Percentiles rank a stretch among this genome's conserved stretches.
These are phyloP conservation scores for Pseudocercospora crystallina DNA, from an alignment of 2,329 filamentous ascomycete genomes.

Conservation along the genomic window DNA sequence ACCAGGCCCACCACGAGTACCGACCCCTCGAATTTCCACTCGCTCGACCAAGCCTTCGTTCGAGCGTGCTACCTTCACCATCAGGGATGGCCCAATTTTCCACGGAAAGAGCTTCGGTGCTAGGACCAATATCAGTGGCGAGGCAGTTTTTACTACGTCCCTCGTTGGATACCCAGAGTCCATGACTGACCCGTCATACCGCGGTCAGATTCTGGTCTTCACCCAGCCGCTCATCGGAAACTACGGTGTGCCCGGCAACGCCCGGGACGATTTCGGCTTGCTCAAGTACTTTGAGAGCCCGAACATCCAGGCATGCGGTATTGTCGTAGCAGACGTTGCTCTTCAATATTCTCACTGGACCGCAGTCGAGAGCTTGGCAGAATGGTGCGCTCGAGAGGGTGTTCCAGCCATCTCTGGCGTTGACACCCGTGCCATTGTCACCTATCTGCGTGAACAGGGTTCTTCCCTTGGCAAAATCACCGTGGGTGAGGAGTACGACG, in stretches of 20 bases:
- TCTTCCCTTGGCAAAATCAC: conserved; percentile 94
- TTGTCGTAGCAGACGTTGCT: conserved; percentile 93
- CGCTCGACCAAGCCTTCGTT: conserved; percentile 61
- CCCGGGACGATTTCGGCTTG: conserved; percentile 83
- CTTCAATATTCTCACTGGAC: conserved; percentile 98
- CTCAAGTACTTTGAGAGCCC: conserved; percentile 98
- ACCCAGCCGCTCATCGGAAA: conserved; percentile 97
- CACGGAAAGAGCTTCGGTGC: conserved; percentile 95
- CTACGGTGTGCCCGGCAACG: conserved; percentile 88
- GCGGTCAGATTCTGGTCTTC: conserved; percentile 94
- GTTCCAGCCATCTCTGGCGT: conserved; percentile 95
- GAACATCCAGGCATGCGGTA: conserved; percentile 92
- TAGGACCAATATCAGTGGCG: conserved; percentile 93
- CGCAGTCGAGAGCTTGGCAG: conserved; percentile 84
- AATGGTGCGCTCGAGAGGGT: conserved; percentile 96
- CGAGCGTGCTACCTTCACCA: conserved; percentile 88
- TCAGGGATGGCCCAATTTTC: conserved; percentile 93
- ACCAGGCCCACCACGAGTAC: conserved; percentile 68
- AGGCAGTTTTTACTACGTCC: conserved; percentile 98
- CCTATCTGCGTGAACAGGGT: conserved; percentile 90
- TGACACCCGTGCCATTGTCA: conserved; percentile 95
- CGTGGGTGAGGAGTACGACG: conserved; percentile 96
- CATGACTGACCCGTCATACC: conserved; percentile 68
- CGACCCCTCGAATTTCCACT: conserved; percentile 58
- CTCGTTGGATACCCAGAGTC: conserved; percentile 97